Base-by-base conservation (phyloP, 176 grass and related monocot genomes). In the Puya raimondii region DNA sequence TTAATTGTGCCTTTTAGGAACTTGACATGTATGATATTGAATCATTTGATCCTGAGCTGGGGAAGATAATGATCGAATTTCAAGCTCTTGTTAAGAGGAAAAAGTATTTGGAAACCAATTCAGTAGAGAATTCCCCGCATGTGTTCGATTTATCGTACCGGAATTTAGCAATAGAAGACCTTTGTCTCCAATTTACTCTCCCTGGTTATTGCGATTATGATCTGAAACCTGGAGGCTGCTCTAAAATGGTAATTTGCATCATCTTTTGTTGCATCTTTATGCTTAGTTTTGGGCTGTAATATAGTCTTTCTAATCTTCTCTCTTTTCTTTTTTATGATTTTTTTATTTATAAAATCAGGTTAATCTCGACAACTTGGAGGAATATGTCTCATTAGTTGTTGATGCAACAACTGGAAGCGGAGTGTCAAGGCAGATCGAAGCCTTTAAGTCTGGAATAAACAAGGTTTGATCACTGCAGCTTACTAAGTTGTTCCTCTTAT, bases 161-260 rank as follows among this genome's bases (percentile, higher is more conserved):
- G 72, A 87, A 84, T 52, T 22, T 63, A 23, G 74, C 50, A 79
- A n/a, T 87, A 22, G 75, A 87, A 49, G 84, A 91, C 73, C 65
- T 91, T 69, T 91, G 72, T 64, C 84, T 91, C 68, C 79, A 87
- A 74, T 91, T 87, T 72, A 87, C 88, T 76, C 88, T 91, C 76
- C 88, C 84, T 49, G 88, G 84, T 64, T 84, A 79, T 72, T 50
- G 78, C 54, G 81, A 87, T 69, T 91, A 76, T 80, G 68, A 66
- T 26, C 88, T 84, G 76, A 11, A 72, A 53, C 72, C 81, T 56
- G 59, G 79, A 63, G 76, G 78, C 53, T 57, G 12, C 49, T 70
- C 51, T 2, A 68, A 77, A 58, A 58, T 26, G 74, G 74, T 77
- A 77, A 76, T 58, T 9, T 5, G 2, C 5, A 42, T 16, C 23